A percentile compares a stretch with the other conserved stretches of the same genome.
phyloP scores from a whole-genome alignment of 2,329 filamentous ascomycete species.

The Gnomoniopsis sp. region DNA sequence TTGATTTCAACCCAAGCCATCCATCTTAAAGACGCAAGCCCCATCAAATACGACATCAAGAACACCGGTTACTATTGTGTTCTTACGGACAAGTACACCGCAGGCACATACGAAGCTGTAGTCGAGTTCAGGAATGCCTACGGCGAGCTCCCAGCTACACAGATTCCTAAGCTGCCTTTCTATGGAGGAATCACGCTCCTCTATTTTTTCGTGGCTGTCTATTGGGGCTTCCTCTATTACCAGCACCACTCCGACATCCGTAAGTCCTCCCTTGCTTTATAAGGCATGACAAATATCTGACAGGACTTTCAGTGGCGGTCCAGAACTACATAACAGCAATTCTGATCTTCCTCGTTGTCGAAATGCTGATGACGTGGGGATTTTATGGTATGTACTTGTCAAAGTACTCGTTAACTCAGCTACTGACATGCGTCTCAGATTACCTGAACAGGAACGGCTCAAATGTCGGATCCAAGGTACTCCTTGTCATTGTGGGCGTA shows the following conservation, averaged over 20 bases:
- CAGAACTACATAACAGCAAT: constrained; percentile 99
- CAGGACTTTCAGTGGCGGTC: constrained; percentile 64
- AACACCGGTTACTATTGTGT: constrained; percentile 98
- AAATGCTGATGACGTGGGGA: constrained; percentile 98
- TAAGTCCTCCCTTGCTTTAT: constrained; percentile 36
- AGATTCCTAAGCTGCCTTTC: constrained; percentile 96
- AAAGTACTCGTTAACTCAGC: not conserved
- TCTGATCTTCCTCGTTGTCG: constrained; percentile 85
- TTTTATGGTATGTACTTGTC: constrained; percentile 68
- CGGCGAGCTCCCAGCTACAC: constrained; percentile 89
- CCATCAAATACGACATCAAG: constrained; percentile 78
- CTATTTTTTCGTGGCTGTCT: constrained; percentile 81
- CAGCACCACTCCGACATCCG: constrained; percentile 89
- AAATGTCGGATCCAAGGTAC: constrained; percentile 75
- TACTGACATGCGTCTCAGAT: constrained; percentile 47
- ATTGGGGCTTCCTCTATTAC: constrained; percentile 94
- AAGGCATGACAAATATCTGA: constrained; percentile 27
- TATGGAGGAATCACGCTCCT: constrained; percentile 93
- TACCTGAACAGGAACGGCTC: constrained; percentile 88
- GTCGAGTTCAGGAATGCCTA: constrained; percentile 95
- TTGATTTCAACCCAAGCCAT: constrained; percentile 77
- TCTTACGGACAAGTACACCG: constrained; percentile 68
- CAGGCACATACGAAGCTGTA: constrained; percentile 70
- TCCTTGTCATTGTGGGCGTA: constrained; percentile 88
- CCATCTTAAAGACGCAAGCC: constrained; percentile 70